Evolutionary conservation across 768 basidiomycete species (phyloP).

Genomic region (Amanita muscaria): DNA sequence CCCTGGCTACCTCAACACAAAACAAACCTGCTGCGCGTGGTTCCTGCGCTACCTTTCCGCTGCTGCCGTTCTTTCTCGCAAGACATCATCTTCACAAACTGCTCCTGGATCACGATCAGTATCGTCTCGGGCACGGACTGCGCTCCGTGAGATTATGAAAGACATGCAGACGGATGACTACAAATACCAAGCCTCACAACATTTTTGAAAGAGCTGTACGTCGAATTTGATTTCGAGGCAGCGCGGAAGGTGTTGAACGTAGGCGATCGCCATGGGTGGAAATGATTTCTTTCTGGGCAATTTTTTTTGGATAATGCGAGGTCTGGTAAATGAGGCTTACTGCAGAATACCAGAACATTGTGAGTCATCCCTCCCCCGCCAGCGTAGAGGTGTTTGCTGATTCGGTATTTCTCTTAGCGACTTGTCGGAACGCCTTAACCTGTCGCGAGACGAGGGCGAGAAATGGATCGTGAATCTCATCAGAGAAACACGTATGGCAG

Average conservation of each 20-base stretch:
- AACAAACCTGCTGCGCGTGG: constrained; percentile 94
- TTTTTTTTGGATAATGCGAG: constrained; percentile 93
- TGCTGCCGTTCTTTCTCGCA: constrained; percentile 87
- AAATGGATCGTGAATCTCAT: constrained; percentile 99
- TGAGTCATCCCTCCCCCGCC: constrained; percentile 24
- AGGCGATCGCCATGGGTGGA: constrained; percentile 73
- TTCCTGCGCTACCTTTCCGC: constrained; percentile 90
- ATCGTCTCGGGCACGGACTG: constrained; percentile 73
- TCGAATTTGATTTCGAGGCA: constrained; percentile 94
- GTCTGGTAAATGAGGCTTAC: no score
- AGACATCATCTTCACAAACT: constrained; percentile 47
- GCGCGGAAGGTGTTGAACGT: constrained; percentile 76
- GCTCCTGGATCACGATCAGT: constrained; percentile 26
- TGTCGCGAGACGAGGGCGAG: constrained; percentile 92
- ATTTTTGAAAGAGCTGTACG: constrained; percentile 89
- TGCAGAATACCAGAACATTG: constrained; percentile 96
- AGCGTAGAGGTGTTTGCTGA: no score
- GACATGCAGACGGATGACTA: constrained; percentile 91
- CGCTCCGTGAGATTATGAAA: constrained; percentile 86
- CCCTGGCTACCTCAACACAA: constrained; percentile 95
- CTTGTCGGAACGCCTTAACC: constrained; percentile 86
- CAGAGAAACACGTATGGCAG: constrained; percentile 92
- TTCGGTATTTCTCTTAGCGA: constrained; percentile 40
- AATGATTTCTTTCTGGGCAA: constrained; percentile 93
- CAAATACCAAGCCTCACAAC: constrained; percentile 92